Base-by-base conservation (phyloP, 2,329 filamentous ascomycete genomes). In the Colletotrichum kahawae region DNA sequence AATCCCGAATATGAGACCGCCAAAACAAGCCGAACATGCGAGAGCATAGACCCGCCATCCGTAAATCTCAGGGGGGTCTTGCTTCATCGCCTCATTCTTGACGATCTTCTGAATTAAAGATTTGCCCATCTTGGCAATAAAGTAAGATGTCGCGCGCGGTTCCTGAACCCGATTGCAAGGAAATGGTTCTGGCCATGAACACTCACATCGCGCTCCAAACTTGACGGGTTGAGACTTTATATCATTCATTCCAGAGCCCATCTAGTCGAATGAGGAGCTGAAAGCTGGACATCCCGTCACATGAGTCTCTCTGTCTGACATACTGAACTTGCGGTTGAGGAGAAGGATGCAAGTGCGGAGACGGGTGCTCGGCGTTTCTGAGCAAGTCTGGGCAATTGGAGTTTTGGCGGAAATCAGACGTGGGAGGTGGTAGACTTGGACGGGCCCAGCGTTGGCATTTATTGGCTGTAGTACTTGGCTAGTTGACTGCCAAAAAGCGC, bases 1-100 rank as follows among this genome's bases (percentile, higher is more conserved):
- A 76, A 80, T 78, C 57, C 79, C 79, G 57, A 77, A 77, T 21
- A 77, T 75, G 14, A 75, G 65, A n/a, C 71, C 75, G 31, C 75
- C 71, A 33, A 75, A 75, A 29, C 75, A 77, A 31, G 75, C 74
- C 9, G 74, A 76, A 38, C 70, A 76, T 14, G 70, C 74, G 21
- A 76, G 70, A 67, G 74, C 74, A 21, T 67, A 76, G n/a, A 66
- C 74, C 33, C 75, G 68, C 60, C 71, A 75, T 31, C 72, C 72
- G 59, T 77, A 77, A 31, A 77, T 77, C 51, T 77, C 75, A 43
- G 72, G 64, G 18, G 75, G 75, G 12, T 77, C 75, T 64, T 77
- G 16, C 43, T 75, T 77, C 71, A 75, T 77, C 13, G 75, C 71
- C 14, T 77, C 67, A 63, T 77, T 77, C n/a, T 66, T 75, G 68